These are phyloP conservation scores for Diaporthe amygdali DNA, from an alignment of 2,329 filamentous ascomycete species.

Conservation along the genomic window DNA sequence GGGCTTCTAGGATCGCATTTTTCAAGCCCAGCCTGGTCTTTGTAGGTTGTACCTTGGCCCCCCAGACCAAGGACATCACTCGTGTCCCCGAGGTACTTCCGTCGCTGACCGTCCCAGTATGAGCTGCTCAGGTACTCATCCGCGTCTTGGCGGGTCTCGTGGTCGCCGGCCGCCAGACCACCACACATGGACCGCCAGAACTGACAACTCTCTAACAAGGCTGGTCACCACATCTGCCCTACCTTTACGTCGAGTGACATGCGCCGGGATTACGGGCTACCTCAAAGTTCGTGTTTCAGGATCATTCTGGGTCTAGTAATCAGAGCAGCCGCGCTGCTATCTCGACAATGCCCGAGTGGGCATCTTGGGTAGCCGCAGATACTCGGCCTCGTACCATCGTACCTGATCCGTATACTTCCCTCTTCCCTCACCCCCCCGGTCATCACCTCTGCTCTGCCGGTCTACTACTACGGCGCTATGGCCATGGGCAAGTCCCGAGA, in stretches of 20 bases:
- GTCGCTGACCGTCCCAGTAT: not conserved
- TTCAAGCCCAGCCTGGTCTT: conserved; percentile 15
- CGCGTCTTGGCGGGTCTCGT: conserved; percentile 15
- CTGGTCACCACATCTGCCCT: conserved; percentile 22
- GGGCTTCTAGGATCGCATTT: conserved; percentile 17
- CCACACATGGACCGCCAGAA: conserved; percentile 6
- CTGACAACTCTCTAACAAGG: conserved; percentile 6
- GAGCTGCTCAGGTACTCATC: conserved; percentile 14
- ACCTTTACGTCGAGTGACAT: conserved; percentile 20
- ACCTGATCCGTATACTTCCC: not conserved
- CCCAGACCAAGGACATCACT: conserved; percentile 11
- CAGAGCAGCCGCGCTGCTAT: conserved; percentile 26
- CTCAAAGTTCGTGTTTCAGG: conserved; percentile 25
- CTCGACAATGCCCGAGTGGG: conserved; percentile 8
- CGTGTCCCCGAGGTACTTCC: conserved; percentile 21
- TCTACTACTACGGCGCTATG: not conserved
- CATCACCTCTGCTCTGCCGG: conserved; percentile 7
- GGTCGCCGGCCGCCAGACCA: conserved; percentile 22
- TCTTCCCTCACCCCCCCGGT: not conserved
- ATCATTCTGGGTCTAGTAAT: conserved; percentile 18
- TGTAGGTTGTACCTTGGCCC: not conserved
- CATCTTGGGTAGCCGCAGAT: conserved; percentile 20
- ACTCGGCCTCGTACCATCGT: conserved; percentile 4
- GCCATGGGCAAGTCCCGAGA: conserved; percentile 20
- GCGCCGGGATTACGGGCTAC: conserved; percentile 17